Evolutionary conservation across 768 basidiomycete species (phyloP), one percentile per base, ranked within the genome.

Genomic region (Mycena indigotica): DNA sequence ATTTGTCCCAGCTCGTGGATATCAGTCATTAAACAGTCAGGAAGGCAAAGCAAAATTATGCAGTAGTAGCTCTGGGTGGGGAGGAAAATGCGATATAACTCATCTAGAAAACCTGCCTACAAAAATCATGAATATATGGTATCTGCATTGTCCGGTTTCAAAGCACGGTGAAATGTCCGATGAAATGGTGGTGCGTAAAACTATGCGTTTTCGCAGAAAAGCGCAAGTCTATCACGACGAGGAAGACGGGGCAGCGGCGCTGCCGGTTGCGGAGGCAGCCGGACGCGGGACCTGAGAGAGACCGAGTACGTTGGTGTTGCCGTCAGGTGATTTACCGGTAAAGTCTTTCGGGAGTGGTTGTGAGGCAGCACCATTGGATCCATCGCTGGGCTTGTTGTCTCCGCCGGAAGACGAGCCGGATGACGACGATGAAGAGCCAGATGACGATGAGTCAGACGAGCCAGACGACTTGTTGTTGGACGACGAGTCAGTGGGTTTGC

Each of bases 221-320:
- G 10, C 8, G 12, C 19, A 48, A 17, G 39, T 10, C 40, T 29
- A 21, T 53, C 32, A 56, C 6, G 38, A 15, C 28, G 56, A 52
- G 32, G 28, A 32, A 21, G 54, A 35, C 4, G 52, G 25, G 21
- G 54, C 56, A 25, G 51, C 56, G 10, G 58, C 56, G 50, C 55
- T 56, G 48, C 53, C 57, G 16, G 50, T 40, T 8, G 56, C 38
- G n/a, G 35, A 41, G 4, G 56, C 35, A 35, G 26, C 52, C 35
- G 53, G 52, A n/a, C 25, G 46, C 24, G 56, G 57, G 32, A 75
- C 55, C 52, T 51, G 65, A 15, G 61, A 66, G 78, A 82, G 78
- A 15, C 85, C 86, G 46, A 76, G 68, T 51, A 84, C 79, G 56
- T 70, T 75, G 54, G 80, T 69, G 28, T 67, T 61, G 25, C 79